These are phyloP conservation scores for Aspergillus cejpii DNA, from an alignment of 2,329 filamentous ascomycete species.

Conservation along the genomic window DNA sequence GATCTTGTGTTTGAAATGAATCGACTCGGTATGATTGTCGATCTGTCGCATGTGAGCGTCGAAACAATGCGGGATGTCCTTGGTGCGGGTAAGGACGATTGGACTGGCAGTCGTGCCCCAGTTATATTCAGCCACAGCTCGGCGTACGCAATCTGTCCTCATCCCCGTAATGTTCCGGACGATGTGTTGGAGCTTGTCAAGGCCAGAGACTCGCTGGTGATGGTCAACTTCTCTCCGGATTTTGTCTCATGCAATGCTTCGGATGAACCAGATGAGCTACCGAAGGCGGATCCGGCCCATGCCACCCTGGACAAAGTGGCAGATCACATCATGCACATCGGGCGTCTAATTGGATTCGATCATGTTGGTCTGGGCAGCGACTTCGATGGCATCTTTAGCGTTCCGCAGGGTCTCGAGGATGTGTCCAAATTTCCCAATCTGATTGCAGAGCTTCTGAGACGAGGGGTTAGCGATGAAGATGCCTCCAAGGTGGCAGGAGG, in stretches of 20 bases:
- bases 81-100: conserved; percentile 51
- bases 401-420: conserved; percentile 72
- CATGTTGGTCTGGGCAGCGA: conserved; percentile 85
- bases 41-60: conserved; percentile 69
- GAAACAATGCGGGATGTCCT: conserved; percentile 84
- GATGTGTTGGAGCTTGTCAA: conserved; percentile 72
- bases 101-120: conserved; percentile 69
- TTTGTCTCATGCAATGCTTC: conserved; percentile 70
- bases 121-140: conserved; percentile 87
- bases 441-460: conserved; percentile 64
- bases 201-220: conserved; percentile 66
- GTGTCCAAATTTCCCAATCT: conserved; percentile 76
- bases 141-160: conserved; percentile 71
- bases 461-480: conserved; percentile 68
- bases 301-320: conserved; percentile 71
- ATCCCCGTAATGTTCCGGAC: conserved; percentile 86
- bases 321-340: conserved; percentile 75
- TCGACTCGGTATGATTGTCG: conserved; percentile 86
- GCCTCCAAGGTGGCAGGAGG: conserved; percentile 68
- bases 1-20: conserved; percentile 82
- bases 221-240: conserved; percentile 81
- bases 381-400: conserved; percentile 62
- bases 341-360: conserved; percentile 73
- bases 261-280: conserved; percentile 56
- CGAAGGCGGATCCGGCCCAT: conserved; percentile 60